Conservation (phyloP, 1,284 basidiomycete genomes). For the Phylloporus sp. region DNA sequence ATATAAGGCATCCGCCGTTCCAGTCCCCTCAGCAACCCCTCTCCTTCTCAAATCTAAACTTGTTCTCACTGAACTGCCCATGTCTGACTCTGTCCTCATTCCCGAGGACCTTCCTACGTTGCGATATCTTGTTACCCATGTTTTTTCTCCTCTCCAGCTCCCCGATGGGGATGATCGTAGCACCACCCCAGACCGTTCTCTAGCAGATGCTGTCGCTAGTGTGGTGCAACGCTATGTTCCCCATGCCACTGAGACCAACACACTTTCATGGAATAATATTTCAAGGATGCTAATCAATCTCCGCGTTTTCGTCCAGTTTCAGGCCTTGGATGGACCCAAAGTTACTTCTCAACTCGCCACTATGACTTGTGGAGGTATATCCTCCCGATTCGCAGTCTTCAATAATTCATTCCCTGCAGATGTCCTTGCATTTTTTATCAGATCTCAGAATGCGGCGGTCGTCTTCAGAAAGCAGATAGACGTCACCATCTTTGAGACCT, state of each 20-base stretch:
- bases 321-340: constrained; percentile 10
- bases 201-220: constrained; percentile 13
- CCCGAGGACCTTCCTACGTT: constrained; percentile 10
- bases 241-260: neutral
- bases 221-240: constrained; percentile 13
- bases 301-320: constrained; percentile 9
- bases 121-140: constrained; percentile 4
- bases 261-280: constrained; percentile 20
- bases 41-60: neutral
- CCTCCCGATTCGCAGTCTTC: fast-evolving
- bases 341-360: constrained; percentile 21
- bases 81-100: constrained; percentile 14
- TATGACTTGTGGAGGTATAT: constrained; percentile 26
- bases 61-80: neutral
- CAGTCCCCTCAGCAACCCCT: no score
- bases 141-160: constrained; percentile 27
- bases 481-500: constrained; percentile 43
- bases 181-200: constrained; percentile 17
- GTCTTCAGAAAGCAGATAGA: constrained; percentile 38
- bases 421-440: constrained; percentile 38
- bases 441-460: constrained; percentile 47
- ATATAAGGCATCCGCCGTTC: no score
- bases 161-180: constrained; percentile 27
- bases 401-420: constrained; percentile 21
- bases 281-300: constrained; percentile 32